Conservation (phyloP, 1,139 yeast species). For the Schizosaccharomyces versatilis region DNA sequence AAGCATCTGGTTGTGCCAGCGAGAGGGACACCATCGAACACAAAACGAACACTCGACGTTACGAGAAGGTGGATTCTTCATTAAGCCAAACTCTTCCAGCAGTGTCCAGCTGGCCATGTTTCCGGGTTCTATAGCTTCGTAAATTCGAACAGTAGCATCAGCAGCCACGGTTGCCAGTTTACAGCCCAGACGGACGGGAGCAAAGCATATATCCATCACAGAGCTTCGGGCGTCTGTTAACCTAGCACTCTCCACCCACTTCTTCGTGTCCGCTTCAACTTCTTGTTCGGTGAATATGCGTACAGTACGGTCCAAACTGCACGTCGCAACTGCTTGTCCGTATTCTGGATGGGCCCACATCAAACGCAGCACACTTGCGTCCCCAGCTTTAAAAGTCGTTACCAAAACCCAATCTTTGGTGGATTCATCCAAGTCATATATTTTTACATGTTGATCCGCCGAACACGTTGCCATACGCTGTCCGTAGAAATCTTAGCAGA, state of each 20-base stretch:
- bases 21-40: slow-evolving; percentile 82
- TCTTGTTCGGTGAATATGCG: slow-evolving; percentile 76
- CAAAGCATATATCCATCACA: slow-evolving; percentile 68
- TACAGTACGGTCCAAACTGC: slow-evolving; percentile 73
- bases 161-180: slow-evolving; percentile 73
- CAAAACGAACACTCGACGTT: slow-evolving; percentile 73
- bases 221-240: slow-evolving; percentile 32
- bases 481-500: slow-evolving; percentile 67
- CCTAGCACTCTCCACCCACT: slow-evolving; percentile 33
- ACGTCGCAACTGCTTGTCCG: slow-evolving; percentile 67
- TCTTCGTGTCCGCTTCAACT: slow-evolving; percentile 26
- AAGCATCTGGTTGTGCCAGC: slow-evolving; percentile 57
- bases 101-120: slow-evolving; percentile 66
- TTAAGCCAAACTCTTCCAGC: slow-evolving; percentile 35
- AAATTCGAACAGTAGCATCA: slow-evolving; percentile 69
- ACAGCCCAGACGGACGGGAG: slow-evolving; percentile 67
- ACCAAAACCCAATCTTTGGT: slow-evolving; percentile 43
- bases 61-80: slow-evolving; percentile 49
- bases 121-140: slow-evolving; percentile 75
- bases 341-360: slow-evolving; percentile 92
- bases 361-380: slow-evolving; percentile 58
- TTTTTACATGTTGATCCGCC: slow-evolving; percentile 76
- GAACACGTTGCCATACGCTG: slow-evolving; percentile 77
- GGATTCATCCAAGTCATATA: slow-evolving; percentile 33
- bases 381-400: slow-evolving; percentile 91